These are phyloP conservation scores for Pleurotus djamor DNA, from an alignment of 768 basidiomycete species.

Conservation along the genomic window DNA sequence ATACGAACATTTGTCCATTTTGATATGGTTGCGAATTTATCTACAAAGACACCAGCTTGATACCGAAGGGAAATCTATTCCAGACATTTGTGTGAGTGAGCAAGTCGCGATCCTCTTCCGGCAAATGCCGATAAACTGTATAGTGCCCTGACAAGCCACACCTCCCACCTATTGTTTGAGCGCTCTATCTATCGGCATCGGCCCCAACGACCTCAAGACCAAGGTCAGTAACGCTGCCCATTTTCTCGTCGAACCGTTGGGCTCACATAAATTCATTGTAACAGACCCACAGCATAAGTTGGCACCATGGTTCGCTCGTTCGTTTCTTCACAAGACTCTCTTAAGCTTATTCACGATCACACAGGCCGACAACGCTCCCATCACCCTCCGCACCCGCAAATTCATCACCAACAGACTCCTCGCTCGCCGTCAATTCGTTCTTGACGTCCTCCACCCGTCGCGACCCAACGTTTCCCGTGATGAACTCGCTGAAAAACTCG, in stretches of 20 bases:
- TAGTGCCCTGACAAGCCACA: conserved; percentile 38
- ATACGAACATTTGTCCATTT: too few species aligned
- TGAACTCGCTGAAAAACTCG: conserved; percentile 92
- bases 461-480: conserved; percentile 91
- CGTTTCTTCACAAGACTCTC: conserved; percentile 8
- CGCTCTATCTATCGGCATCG: conserved; percentile 24
- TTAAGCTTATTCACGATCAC: conserved; percentile 11
- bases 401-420: conserved; percentile 99
- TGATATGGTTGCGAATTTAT: too few species aligned
- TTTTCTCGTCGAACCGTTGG: background rate
- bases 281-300: background rate
- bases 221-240: conserved; percentile 5
- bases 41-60: background rate
- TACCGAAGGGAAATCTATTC: background rate
- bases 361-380: conserved; percentile 81
- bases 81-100: too few species aligned
- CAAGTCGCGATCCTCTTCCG: conserved; percentile 26
- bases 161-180: conserved; percentile 1
- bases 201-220: conserved; percentile 38
- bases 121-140: conserved; percentile 41
- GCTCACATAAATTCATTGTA: conserved; percentile 1
- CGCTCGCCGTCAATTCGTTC: conserved; percentile 92
- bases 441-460: conserved; percentile 94
- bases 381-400: conserved; percentile 98
- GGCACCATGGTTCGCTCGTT: conserved; percentile 5